A percentile compares a stretch with the other conserved stretches of the same genome.
Evolutionary conservation across 305 asterid genomes (phyloP).

Genomic region (Rubia peregrina): DNA sequence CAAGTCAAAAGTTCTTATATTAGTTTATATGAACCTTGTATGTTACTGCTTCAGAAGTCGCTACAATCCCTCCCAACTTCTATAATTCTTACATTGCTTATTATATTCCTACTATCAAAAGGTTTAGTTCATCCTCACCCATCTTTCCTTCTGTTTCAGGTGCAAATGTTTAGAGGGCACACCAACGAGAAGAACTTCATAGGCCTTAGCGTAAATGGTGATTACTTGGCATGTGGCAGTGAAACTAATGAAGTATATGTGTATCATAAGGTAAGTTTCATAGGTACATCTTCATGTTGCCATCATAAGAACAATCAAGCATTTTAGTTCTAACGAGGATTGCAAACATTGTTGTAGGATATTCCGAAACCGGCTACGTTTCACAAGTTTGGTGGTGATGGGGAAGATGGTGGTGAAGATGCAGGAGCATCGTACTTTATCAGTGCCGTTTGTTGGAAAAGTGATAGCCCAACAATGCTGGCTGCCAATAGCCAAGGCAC

Average conservation of each 20-base stretch:
- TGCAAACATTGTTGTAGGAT: slow-evolving; percentile 32
- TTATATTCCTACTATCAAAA: too few species aligned
- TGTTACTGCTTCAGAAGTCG: too few species aligned
- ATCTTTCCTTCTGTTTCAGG: slow-evolving; percentile 29
- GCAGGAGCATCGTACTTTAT: slow-evolving; percentile 49
- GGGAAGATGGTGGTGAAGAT: slow-evolving; percentile 45
- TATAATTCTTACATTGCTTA: too few species aligned
- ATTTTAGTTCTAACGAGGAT: background rate
- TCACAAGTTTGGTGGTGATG: slow-evolving; percentile 52
- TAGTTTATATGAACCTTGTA: background rate
- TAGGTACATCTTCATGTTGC: background rate
- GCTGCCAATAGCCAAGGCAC: slow-evolving; percentile 85
- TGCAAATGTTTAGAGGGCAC: slow-evolving; percentile 64
- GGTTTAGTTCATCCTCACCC: background rate
- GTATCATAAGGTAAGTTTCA: slow-evolving; percentile 57
- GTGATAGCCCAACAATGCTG: slow-evolving; percentile 68
- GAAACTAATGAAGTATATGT: slow-evolving; percentile 71
- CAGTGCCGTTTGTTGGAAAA: slow-evolving; percentile 90
- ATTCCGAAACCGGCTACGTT: slow-evolving; percentile 73
- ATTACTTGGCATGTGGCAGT: slow-evolving; percentile 72
- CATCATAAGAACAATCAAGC: background rate
- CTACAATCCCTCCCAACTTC: too few species aligned
- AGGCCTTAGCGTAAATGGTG: slow-evolving; percentile 58
- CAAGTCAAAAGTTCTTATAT: background rate
- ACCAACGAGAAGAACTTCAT: slow-evolving; percentile 75